These are phyloP conservation scores for Populus ilicifolia DNA, from an alignment of 345 rosid species.

Conservation along the genomic window DNA sequence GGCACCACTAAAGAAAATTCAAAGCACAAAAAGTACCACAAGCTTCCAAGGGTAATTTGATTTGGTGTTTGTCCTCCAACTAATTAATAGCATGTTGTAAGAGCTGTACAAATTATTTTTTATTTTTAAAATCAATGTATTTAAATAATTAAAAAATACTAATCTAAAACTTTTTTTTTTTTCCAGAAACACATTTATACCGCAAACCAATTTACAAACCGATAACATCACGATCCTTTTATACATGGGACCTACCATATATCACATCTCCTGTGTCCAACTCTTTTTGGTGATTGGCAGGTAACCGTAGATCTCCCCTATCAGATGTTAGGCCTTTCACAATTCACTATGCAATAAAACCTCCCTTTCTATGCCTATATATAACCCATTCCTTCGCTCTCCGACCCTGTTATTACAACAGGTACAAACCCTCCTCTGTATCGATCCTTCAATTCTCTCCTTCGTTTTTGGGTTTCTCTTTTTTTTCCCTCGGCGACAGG, in stretches of 20 bases:
- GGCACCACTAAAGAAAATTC: neutral
- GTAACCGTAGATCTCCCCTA: conserved; percentile 24
- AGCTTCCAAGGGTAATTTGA: neutral
- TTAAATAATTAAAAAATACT: too few species aligned
- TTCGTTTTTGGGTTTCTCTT: too few species aligned
- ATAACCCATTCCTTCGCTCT: neutral
- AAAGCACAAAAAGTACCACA: neutral
- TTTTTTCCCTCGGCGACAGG: neutral
- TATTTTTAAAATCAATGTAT: too few species aligned
- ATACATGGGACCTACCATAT: conserved; percentile 28
- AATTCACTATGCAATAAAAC: neutral
- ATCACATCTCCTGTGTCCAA: conserved; percentile 19
- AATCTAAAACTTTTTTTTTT: too few species aligned
- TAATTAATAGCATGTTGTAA: too few species aligned
- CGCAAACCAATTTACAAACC: neutral
- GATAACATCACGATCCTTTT: conserved; percentile 15
- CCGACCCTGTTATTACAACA: too few species aligned
- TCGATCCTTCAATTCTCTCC: neutral
- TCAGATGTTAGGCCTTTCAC: neutral
- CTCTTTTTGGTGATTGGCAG: neutral
- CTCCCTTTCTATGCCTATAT: neutral
- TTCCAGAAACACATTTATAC: too few species aligned
- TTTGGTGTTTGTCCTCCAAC: conserved; percentile 8
- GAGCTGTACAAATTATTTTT: too few species aligned
- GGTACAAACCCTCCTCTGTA: neutral